These are phyloP conservation scores for Pseudogymnoascus verrucosus DNA, from an alignment of 2,329 filamentous ascomycete genomes.

Conservation along the genomic window DNA sequence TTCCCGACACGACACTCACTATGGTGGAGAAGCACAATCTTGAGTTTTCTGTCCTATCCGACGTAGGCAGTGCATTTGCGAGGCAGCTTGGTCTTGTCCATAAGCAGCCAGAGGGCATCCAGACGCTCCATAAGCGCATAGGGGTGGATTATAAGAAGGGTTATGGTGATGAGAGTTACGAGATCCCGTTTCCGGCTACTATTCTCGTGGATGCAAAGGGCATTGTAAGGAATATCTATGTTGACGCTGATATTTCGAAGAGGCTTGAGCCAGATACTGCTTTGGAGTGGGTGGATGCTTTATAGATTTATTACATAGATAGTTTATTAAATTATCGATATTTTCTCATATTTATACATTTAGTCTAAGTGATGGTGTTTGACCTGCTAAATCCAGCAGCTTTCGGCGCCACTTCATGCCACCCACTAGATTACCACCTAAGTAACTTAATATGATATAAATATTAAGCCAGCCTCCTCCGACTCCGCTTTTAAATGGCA, in stretches of 20 bases:
- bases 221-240: conserved; percentile 29
- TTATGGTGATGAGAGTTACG: conserved; percentile 33
- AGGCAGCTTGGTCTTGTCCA: conserved; percentile 32
- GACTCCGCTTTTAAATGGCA: neutral
- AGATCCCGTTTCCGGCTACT: conserved; percentile 33
- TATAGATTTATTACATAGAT: conserved; percentile 11
- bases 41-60: conserved; percentile 34
- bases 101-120: conserved; percentile 24
- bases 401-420: neutral
- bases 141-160: conserved; percentile 27
- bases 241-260: conserved; percentile 32
- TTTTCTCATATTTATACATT: neutral
- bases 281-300: conserved; percentile 29
- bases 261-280: conserved; percentile 30
- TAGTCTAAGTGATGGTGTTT: neutral
- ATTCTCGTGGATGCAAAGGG: conserved; percentile 32
- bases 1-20: conserved; percentile 32
- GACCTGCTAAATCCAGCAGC: neutral
- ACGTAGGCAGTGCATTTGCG: conserved; percentile 31
- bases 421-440: neutral
- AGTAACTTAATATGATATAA: neutral
- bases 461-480: neutral
- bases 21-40: conserved; percentile 34
- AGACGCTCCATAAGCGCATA: conserved; percentile 22
- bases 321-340: neutral